Conservation (phyloP, 208 protist genomes). For the Acanthamoeba rhysodes region DNA sequence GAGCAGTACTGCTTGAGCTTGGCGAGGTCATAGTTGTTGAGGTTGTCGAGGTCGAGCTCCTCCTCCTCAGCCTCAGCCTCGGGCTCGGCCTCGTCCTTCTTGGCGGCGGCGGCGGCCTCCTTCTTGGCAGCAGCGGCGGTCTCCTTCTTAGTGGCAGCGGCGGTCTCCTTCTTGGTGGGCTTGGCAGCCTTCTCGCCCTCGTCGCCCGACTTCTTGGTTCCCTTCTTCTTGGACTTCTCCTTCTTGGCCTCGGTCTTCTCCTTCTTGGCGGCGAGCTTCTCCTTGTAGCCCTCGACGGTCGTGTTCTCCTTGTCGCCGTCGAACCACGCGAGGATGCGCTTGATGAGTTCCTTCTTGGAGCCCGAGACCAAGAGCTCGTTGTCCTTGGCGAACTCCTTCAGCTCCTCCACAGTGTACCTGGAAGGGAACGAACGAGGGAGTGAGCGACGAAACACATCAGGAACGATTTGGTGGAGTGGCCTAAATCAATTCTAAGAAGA, state of each 20-base stretch:
- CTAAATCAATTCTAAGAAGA: neutral
- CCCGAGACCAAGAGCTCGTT: conserved; percentile 51
- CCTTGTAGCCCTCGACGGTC: neutral
- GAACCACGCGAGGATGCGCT: conserved; percentile 69
- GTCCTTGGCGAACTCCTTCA: conserved; percentile 68
- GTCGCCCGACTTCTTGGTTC: neutral
- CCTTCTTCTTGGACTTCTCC: conserved; percentile 38
- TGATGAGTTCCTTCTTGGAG: conserved; percentile 73
- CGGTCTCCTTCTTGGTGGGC: neutral
- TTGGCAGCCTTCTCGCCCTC: neutral
- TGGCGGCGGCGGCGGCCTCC: neutral
- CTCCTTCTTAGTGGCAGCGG: neutral
- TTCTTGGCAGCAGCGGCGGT: neutral
- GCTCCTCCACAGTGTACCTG: conserved; percentile 74
- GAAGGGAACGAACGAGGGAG: neutral
- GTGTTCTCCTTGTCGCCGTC: conserved; percentile 77
- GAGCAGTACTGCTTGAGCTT: conserved; percentile 62
- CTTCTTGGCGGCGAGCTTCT: conserved; percentile 46
- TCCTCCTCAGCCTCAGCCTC: neutral
- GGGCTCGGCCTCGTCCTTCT: neutral
- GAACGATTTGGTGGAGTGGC: too few species aligned
- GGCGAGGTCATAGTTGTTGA: conserved; percentile 4
- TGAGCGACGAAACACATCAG: neutral
- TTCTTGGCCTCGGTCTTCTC: neutral
- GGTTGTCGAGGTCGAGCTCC: conserved; percentile 72